Conservation (phyloP, 495 filamentous ascomycete species). For the Annulohypoxylon stygium region DNA sequence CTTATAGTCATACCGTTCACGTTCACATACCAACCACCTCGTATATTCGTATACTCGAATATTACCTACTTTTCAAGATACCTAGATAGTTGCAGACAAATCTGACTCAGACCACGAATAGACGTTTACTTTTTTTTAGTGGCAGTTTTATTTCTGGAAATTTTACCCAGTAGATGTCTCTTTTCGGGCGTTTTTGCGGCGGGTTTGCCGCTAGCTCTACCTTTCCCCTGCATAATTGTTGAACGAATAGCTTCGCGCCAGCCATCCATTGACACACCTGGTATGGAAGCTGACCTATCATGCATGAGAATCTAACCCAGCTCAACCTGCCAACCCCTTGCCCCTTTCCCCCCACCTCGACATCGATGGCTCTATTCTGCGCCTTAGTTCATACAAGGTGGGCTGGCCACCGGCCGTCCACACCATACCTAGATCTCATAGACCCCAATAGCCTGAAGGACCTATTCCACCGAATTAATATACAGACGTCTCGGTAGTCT, state of each 20-base stretch:
- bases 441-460: conserved; percentile 11
- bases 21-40: background rate
- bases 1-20: background rate
- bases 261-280: conserved; percentile 33
- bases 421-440: conserved; percentile 16
- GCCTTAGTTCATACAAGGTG: conserved; percentile 18
- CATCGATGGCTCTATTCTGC: conserved; percentile 27
- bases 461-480: conserved; percentile 41
- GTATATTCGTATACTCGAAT: background rate
- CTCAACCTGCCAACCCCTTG: conserved; percentile 31
- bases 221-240: conserved; percentile 45
- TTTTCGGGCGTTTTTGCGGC: conserved; percentile 1
- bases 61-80: background rate
- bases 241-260: conserved; percentile 44
- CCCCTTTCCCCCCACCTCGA: conserved; percentile 36
- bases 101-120: conserved; percentile 1
- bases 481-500: conserved; percentile 34
- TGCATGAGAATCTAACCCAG: conserved; percentile 6
- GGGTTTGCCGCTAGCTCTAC: conserved; percentile 19
- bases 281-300: conserved; percentile 35
- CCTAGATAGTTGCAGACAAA: background rate
- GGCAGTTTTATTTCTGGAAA: conserved; percentile 6
- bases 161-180: background rate
- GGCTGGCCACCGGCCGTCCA: conserved; percentile 13
- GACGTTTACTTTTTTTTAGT: background rate